Evolutionary conservation across 139 green algal species (phyloP).

Genomic region (Closterium sp.): DNA sequence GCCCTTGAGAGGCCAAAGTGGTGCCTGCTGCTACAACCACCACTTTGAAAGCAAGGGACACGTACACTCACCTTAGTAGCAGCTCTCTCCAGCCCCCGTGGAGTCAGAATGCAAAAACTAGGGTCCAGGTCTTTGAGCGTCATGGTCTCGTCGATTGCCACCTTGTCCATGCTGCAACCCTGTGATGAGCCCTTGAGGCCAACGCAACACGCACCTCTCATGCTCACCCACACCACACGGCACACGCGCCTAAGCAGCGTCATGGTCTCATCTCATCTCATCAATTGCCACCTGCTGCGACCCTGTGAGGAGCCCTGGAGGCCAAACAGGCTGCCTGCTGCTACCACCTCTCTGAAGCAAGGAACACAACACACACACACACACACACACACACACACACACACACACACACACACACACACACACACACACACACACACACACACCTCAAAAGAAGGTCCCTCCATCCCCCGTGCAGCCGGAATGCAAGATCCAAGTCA

Average conservation of each 20-base stretch:
- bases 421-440: no score
- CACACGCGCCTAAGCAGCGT: background rate
- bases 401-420: no score
- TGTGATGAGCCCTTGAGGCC: slow-evolving; percentile 90
- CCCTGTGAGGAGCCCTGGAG: no score
- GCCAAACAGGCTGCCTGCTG: no score
- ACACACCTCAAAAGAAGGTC: background rate
- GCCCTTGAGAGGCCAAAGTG: slow-evolving; percentile 76
- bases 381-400: no score
- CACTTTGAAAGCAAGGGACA: background rate
- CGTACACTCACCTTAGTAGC: background rate
- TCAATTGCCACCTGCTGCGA: no score
- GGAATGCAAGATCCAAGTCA: slow-evolving; percentile 65
- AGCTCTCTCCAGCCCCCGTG: slow-evolving; percentile 19
- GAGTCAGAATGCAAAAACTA: slow-evolving; percentile 50
- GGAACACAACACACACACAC: no score
- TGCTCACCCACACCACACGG: background rate
- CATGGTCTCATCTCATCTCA: no score
- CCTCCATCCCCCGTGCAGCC: slow-evolving; percentile 42
- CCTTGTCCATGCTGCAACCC: slow-evolving; percentile 58
- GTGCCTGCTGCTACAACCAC: background rate
- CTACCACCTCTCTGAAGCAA: no score
- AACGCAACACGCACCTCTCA: slow-evolving; percentile 74
- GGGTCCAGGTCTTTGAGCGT: slow-evolving; percentile 90
- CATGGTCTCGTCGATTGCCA: slow-evolving; percentile 40